Conservation (phyloP, 1,139 yeast genomes). For the Arxiozyma slooffiae region DNA sequence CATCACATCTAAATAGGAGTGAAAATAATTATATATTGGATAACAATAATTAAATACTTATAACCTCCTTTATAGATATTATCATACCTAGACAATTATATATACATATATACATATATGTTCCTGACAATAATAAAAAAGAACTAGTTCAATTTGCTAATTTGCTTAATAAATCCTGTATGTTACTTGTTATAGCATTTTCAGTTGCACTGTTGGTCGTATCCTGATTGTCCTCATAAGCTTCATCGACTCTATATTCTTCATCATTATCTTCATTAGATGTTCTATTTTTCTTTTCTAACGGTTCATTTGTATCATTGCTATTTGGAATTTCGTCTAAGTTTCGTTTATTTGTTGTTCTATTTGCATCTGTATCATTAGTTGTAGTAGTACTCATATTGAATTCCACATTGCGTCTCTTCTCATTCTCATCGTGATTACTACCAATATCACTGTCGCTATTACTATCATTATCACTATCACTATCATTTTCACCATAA, state of each 20-base stretch:
- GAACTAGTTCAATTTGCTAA: conserved; percentile 21
- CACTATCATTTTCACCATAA: conserved; percentile 11
- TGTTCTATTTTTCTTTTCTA: neutral
- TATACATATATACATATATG: neutral
- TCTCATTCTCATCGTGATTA: neutral
- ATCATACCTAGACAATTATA: no score
- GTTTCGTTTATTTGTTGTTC: neutral
- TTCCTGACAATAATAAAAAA: neutral
- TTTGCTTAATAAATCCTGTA: conserved; percentile 29
- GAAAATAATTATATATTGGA: neutral
- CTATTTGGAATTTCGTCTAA: neutral
- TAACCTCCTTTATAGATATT: neutral
- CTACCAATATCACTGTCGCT: conserved; percentile 7
- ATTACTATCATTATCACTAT: conserved; percentile 8
- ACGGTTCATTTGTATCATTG: neutral
- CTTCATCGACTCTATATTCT: conserved; percentile 1
- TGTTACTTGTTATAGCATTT: conserved; percentile 24
- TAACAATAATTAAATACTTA: neutral
- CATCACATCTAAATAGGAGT: no score
- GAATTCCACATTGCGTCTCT: neutral
- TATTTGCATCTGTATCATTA: neutral
- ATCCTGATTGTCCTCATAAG: neutral
- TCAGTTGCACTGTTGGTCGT: conserved; percentile 2
- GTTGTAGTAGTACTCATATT: neutral
- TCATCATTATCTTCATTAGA: neutral